phyloP scores from a whole-genome alignment of 2,329 filamentous ascomycete genomes.

The Talaromyces marneffei region DNA sequence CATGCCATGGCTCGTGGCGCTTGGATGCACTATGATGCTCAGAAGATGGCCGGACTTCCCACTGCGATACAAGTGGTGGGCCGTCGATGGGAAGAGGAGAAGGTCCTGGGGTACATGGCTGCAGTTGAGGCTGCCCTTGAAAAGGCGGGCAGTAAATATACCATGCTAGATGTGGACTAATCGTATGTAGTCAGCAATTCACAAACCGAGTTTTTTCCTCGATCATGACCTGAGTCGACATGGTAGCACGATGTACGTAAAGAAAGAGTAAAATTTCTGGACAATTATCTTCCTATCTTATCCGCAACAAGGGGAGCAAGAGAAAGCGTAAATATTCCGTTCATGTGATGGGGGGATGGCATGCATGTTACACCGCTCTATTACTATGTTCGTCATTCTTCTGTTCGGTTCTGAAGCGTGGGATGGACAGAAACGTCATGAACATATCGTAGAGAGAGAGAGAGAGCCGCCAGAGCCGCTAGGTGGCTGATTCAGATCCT shows the following conservation, averaged over 20 bases:
- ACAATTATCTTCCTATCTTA: background rate
- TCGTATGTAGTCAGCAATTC: background rate
- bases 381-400: background rate
- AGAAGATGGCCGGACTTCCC: constrained; percentile 78
- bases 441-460: background rate
- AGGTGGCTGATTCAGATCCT: background rate
- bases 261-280: background rate
- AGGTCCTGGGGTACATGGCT: constrained; percentile 76
- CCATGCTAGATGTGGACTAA: constrained; percentile 34
- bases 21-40: constrained; percentile 78
- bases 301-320: background rate
- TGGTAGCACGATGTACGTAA: background rate
- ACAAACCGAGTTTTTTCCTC: background rate
- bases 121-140: constrained; percentile 69
- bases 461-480: background rate
- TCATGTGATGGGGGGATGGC: constrained; percentile 1
- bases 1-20: constrained; percentile 78
- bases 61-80: constrained; percentile 82
- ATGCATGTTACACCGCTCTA: constrained; percentile 1
- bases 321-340: background rate
- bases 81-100: constrained; percentile 75
- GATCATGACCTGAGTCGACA: background rate
- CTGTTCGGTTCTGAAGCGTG: background rate
- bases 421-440: background rate
- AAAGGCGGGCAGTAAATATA: constrained; percentile 32